Percentiles rank a stretch among this genome's conserved stretches.
phyloP scores from a whole-genome alignment of 169 alveolate species.

The Plasmodium sp. region DNA sequence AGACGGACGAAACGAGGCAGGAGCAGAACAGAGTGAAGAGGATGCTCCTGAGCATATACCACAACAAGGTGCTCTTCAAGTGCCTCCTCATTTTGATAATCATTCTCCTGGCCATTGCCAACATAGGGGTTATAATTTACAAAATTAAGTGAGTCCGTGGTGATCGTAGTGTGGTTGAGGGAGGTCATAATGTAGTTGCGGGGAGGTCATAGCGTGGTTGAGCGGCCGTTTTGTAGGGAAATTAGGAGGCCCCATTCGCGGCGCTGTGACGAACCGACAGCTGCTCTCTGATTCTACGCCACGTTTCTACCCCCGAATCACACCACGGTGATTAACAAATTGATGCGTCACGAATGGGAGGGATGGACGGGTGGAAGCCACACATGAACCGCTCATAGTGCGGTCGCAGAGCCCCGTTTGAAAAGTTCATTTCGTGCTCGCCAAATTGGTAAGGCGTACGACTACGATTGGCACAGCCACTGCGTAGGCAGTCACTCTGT shows the following conservation, averaged over 20 bases:
- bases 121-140: slow-evolving; percentile 60
- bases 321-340: neutral
- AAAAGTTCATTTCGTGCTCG: neutral
- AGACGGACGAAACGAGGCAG: slow-evolving; percentile 41
- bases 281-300: neutral
- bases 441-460: neutral
- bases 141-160: slow-evolving; percentile 12
- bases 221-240: neutral
- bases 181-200: neutral
- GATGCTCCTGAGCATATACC: slow-evolving; percentile 37
- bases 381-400: neutral
- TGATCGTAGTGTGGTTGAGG: neutral
- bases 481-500: too few relatives aligned
- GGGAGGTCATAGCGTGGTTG: neutral
- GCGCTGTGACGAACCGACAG: neutral
- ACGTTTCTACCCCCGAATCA: neutral
- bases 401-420: neutral
- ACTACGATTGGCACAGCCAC: neutral
- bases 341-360: neutral
- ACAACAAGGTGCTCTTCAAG: slow-evolving; percentile 43
- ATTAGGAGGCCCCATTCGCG: neutral
- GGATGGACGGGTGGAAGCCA: neutral
- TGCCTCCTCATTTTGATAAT: slow-evolving; percentile 12
- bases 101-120: slow-evolving; percentile 50
- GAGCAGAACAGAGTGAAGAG: slow-evolving; percentile 59